Evolutionary conservation across 345 rosid species (phyloP).

Genomic region (Citrus trifoliata): DNA sequence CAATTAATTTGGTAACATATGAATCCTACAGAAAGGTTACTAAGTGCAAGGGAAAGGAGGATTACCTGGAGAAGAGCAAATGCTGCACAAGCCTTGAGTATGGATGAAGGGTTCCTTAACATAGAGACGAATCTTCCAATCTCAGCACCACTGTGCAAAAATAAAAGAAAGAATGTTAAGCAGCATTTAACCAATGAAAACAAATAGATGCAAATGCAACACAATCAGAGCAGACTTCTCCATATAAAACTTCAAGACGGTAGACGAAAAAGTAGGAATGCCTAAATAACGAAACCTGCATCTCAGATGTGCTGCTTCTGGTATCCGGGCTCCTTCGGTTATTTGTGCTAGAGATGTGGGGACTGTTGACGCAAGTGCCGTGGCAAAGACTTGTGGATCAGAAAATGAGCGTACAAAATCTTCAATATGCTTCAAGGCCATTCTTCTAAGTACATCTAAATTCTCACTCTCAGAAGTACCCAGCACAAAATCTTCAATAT

Average conservation of each 20-base stretch:
- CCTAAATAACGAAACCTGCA: constrained; percentile 27
- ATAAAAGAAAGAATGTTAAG: background rate
- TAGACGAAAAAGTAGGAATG: background rate
- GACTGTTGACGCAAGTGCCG: constrained; percentile 17
- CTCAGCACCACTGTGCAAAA: constrained; percentile 27
- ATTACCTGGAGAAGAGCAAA: constrained; percentile 46
- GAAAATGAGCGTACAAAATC: constrained; percentile 35
- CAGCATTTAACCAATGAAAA: background rate
- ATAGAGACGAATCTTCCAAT: constrained; percentile 42
- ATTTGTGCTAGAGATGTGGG: constrained; percentile 29
- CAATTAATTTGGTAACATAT: background rate
- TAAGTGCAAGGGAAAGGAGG: background rate
- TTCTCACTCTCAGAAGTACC: constrained; percentile 17
- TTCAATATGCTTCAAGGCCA: constrained; percentile 30
- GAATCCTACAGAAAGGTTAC: background rate
- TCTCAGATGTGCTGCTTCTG: constrained; percentile 39
- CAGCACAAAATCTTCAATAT: constrained; percentile 2
- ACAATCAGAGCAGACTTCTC: background rate
- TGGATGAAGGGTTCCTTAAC: constrained; percentile 34
- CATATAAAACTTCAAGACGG: background rate
- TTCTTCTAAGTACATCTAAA: constrained; percentile 20
- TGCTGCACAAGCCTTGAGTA: constrained; percentile 35
- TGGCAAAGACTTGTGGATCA: constrained; percentile 15
- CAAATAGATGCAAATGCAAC: background rate
- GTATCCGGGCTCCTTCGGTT: constrained; percentile 25